Evolutionary conservation across 768 basidiomycete genomes (phyloP).

Genomic region (Tulasnella sp.): DNA sequence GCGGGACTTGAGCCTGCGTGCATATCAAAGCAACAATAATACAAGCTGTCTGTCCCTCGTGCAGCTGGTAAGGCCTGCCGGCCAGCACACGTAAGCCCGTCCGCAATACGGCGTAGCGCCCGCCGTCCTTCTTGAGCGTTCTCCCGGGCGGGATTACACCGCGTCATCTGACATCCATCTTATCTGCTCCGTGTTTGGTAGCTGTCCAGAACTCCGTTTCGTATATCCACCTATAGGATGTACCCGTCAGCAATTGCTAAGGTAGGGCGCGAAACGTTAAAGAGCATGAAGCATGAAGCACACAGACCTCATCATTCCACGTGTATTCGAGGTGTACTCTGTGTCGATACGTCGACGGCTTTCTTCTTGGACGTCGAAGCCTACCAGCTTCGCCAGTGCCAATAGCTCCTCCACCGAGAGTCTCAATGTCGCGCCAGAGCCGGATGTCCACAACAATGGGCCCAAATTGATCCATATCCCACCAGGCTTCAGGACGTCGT

Average conservation of each 20-base stretch:
- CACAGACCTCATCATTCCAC: conserved; percentile 48
- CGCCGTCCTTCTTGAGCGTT: no score
- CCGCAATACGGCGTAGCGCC: no score
- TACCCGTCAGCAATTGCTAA: no score
- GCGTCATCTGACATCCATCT: not conserved
- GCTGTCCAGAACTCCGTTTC: conserved; percentile 59
- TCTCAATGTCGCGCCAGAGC: conserved; percentile 43
- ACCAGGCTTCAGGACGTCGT: conserved; percentile 44
- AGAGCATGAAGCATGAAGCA: not conserved
- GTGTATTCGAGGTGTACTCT: conserved; percentile 51
- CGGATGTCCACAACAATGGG: conserved; percentile 52
- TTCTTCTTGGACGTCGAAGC: conserved; percentile 34
- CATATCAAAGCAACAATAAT: not conserved
- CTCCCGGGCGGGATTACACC: not conserved
- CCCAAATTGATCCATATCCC: conserved; percentile 65
- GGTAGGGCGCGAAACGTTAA: no score
- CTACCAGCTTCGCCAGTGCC: conserved; percentile 38
- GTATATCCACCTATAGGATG: conserved; percentile 40
- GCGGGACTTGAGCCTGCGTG: not conserved
- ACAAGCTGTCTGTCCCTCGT: not conserved
- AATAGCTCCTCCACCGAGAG: conserved; percentile 56
- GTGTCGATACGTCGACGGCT: conserved; percentile 40
- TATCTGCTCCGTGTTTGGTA: conserved; percentile 16
- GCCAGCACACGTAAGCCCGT: no score
- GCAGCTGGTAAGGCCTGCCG: no score